A percentile compares a stretch with the other conserved stretches of the same genome.
These are phyloP conservation scores for Cyberlindnera euphorbiiphila DNA, from an alignment of 805 yeast species.

Conservation along the genomic window DNA sequence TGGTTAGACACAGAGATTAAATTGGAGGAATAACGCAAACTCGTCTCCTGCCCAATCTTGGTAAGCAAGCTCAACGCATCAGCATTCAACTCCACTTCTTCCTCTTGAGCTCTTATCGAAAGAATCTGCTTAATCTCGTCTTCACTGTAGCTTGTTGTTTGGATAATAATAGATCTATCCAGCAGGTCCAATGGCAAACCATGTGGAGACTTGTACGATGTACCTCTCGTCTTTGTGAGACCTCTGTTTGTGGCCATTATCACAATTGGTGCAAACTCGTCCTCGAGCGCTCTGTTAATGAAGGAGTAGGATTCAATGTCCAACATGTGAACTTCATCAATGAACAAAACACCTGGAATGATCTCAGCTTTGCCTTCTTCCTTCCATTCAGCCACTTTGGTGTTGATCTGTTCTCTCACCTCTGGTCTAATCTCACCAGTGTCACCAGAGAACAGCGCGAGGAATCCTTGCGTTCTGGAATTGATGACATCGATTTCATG, in stretches of 20 bases:
- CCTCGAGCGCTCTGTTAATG: slow-evolving; percentile 93
- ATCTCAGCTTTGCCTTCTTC: slow-evolving; percentile 99
- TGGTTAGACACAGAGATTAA: slow-evolving; percentile 87
- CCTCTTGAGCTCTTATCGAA: slow-evolving; percentile 88
- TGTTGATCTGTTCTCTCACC: slow-evolving; percentile 93
- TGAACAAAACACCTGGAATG: slow-evolving; percentile 94
- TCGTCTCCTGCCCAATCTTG: slow-evolving; percentile 84
- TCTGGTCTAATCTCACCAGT: slow-evolving; percentile 97
- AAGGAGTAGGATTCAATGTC: slow-evolving; percentile 96
- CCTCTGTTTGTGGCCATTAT: slow-evolving; percentile 99
- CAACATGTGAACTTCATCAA: slow-evolving; percentile 98
- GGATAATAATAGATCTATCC: slow-evolving; percentile 90
- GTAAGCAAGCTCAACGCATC: slow-evolving; percentile 88
- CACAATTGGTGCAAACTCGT: slow-evolving; percentile 93
- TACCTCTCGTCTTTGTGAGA: slow-evolving; percentile 87
- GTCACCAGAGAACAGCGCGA: slow-evolving; percentile 92
- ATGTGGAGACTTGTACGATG: slow-evolving; percentile 91
- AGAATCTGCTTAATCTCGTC: slow-evolving; percentile 86
- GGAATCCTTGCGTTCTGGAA: slow-evolving; percentile 95
- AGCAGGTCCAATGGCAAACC: slow-evolving; percentile 95
- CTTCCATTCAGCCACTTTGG: slow-evolving; percentile 96
- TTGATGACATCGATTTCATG: slow-evolving; percentile 98
- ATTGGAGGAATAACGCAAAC: slow-evolving; percentile 89
- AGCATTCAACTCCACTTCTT: slow-evolving; percentile 76
- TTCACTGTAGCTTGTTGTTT: slow-evolving; percentile 71